Base-by-base conservation (phyloP, 768 basidiomycete species). In the Kwoniella heveanensis region DNA sequence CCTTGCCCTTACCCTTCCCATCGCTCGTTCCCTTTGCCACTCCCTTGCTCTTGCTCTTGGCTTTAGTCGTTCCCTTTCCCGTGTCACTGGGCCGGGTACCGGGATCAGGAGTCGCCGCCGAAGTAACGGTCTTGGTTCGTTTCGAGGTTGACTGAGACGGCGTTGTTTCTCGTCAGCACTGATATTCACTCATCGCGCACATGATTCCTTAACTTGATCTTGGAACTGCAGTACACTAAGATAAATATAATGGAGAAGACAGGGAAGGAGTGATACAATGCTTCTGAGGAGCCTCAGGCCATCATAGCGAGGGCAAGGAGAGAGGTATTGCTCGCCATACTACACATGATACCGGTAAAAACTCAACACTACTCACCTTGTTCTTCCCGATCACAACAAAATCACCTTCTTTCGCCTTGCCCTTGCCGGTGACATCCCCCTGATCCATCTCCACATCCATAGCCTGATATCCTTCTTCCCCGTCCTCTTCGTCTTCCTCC, bases 401-500 rank as follows among this genome's bases (percentile, higher is more conserved):
- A 55, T 27, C 30, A 46, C 24, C 36, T 30, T n/a, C 46, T 37
- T 25, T 29, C n/a, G 47, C 57, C 26, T 58, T 58, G 15, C 46
- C 57, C 36, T 49, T 58, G n/a, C n/a, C n/a, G n/a, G n/a, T n/a
- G 2, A 25, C 21, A 19, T 47, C 37, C 7, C 47, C 57, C 24
- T 58, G 21, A 50, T 46, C 29, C 12, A 22, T 44, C 27, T n/a
- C 15, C 13, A 26, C 4, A 37, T 26, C 26, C 25, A 46, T 47
- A 0, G 0, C 19, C 49, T n/a, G 37, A 29, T 57, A 25, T 10
- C 22, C 29, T 29, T 22, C 48, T 6, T 22, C 56, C 21, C 27
- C 59, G 26, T 7, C 58, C 37, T 36, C 26, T 46, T 44, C 30
- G 22, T 26, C 48, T 30, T 49, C 60, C 50, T 50, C 47, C 29